A percentile compares a stretch with the other conserved stretches of the same genome.
phyloP scores from a whole-genome alignment of 2,329 filamentous ascomycete genomes.

The Dactylellina drechsleri region DNA sequence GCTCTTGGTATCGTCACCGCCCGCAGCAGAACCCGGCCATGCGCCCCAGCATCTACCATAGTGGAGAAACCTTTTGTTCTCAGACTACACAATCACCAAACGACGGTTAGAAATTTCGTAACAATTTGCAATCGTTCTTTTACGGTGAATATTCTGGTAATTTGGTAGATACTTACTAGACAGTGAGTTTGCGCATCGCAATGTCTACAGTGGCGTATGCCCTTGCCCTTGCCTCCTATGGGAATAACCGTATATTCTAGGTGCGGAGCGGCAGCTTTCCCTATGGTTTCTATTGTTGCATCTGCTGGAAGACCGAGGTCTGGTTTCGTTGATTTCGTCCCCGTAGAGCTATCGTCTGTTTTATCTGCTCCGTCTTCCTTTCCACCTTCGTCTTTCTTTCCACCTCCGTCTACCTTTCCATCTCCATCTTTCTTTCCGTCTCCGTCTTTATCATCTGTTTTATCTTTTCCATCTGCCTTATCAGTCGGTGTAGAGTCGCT shows the following conservation, averaged over 20 bases:
- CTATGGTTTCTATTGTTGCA: not conserved
- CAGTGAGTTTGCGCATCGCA: slow-evolving; percentile 16
- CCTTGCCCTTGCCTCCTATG: slow-evolving; percentile 3
- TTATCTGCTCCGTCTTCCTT: not conserved
- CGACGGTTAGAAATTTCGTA: not conserved
- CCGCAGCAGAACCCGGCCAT: slow-evolving; percentile 7
- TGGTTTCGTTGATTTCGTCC: slow-evolving; percentile 4
- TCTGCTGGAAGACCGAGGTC: not conserved
- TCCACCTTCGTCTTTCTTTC: not conserved
- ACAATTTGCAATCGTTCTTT: not conserved
- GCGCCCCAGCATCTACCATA: slow-evolving; percentile 19
- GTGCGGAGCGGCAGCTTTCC: not conserved
- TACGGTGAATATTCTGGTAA: not conserved
- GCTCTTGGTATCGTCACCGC: no score
- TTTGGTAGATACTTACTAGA: slow-evolving; percentile 15
- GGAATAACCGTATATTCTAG: slow-evolving; percentile 15
- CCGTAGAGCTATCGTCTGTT: not conserved
- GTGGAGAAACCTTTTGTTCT: slow-evolving; percentile 4
- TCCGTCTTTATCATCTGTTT: not conserved
- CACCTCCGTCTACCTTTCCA: not conserved
- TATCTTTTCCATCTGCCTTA: not conserved
- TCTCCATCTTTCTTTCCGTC: not conserved
- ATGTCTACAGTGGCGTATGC: not conserved
- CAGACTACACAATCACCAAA: not conserved
- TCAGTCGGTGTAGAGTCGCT: not conserved